Evolutionary conservation across 192 early-diverging fungal genomes (phyloP), one percentile per base, ranked within the genome.

Genomic region (Oehlia diaphana): DNA sequence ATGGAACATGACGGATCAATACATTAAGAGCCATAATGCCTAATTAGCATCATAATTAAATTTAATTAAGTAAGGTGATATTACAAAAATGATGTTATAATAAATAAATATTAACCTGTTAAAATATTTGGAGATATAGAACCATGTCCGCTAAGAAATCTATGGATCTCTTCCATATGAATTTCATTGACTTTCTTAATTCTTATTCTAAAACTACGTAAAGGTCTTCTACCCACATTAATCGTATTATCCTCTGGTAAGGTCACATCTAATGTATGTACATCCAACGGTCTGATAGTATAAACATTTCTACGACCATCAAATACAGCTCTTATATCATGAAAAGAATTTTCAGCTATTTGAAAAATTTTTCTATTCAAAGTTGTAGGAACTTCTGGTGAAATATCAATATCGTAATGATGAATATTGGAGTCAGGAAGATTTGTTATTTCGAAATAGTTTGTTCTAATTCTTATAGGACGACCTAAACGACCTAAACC

Each of bases 331-430:
- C 7, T 42, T 7, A 42, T 87, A 8, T 84, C 84, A 58, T 4
- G 21, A 0, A 42, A 42, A 21, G 4, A 16, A 37, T 86, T 86
- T 33, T 88, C 76, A 13, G 83, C 83, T 70, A 14, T 86, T 74
- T 92, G 86, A 82, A 90, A 95, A 63, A 96, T 81, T 14, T 88
- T 83, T 9, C 92, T 75, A 80, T 93, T 92, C 58, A 96, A 91
- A 8, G 90, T 86, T 3, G 92, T 90, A 9, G 95, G 94, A 23
- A 94, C 93, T 71, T 95, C 91, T 10, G 95, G 94, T 2, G 80
- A 83, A 39, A 98, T 92, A 1, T 86, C 87, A 16, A 98, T 87
- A 82, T 96, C 94, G 84, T 97, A 99, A 77, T 98, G 97, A 82
- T 93, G 87, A 26, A 99, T 88, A 6, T 90, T 88, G 0, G 78